Conservation (phyloP, 1,284 basidiomycete genomes). For the Pseudozyma tsukubaensis region DNA sequence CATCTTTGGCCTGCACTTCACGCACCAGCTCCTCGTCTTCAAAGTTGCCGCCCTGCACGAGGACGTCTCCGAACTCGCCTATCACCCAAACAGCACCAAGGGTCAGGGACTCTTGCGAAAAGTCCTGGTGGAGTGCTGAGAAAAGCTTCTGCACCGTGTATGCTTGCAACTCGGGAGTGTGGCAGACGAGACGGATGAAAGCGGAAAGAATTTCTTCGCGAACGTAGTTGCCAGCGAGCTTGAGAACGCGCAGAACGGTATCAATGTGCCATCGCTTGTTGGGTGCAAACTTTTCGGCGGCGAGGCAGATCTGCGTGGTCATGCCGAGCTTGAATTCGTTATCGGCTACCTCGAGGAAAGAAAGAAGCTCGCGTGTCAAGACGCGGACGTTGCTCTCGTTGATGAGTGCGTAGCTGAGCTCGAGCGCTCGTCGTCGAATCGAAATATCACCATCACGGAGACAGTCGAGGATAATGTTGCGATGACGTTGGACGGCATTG, state of each 20-base stretch:
- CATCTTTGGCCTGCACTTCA: conserved; percentile 77
- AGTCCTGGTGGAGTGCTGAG: conserved; percentile 85
- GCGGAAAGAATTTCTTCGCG: conserved; percentile 94
- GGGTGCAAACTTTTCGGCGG: conserved; percentile 95
- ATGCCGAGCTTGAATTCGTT: conserved; percentile 98
- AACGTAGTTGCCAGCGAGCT: conserved; percentile 97
- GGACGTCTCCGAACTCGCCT: conserved; percentile 93
- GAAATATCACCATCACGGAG: conserved; percentile 98
- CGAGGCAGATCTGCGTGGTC: conserved; percentile 96
- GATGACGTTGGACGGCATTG: conserved; percentile 96
- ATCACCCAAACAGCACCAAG: conserved; percentile 94
- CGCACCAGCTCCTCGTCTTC: conserved; percentile 79
- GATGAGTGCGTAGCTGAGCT: conserved; percentile 96
- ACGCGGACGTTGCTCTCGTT: conserved; percentile 95
- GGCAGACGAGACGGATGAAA: conserved; percentile 94
- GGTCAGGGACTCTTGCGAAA: conserved; percentile 95
- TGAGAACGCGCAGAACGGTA: conserved; percentile 91
- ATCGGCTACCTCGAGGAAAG: conserved; percentile 97
- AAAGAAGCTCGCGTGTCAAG: conserved; percentile 89
- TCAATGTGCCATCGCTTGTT: conserved; percentile 99
- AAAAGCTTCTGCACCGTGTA: conserved; percentile 96
- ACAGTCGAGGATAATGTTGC: conserved; percentile 97
- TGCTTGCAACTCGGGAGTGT: conserved; percentile 95
- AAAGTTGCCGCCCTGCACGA: conserved; percentile 80
- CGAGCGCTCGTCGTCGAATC: conserved; percentile 93